Evolutionary conservation across 805 yeast genomes (phyloP).

Genomic region (Priceomyces melissophilus): DNA sequence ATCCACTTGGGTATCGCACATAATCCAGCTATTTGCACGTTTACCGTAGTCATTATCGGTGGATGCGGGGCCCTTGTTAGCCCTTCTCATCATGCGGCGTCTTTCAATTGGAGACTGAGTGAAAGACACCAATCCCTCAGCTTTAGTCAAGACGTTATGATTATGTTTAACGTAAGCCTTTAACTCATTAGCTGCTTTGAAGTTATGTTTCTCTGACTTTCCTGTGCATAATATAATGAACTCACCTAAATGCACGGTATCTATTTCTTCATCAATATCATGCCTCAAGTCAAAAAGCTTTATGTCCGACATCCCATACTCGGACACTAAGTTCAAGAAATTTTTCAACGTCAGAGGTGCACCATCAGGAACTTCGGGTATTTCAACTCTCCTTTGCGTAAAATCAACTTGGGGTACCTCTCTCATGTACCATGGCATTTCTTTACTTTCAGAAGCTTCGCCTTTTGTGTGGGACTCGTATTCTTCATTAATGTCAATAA

Average conservation of each 20-base stretch:
- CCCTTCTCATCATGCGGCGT: conserved; percentile 45
- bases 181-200: conserved; percentile 63
- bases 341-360: conserved; percentile 52
- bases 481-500: background rate
- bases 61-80: conserved; percentile 51
- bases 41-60: conserved; percentile 56
- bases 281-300: conserved; percentile 58
- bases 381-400: conserved; percentile 16
- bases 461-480: background rate
- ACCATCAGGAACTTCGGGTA: conserved; percentile 59
- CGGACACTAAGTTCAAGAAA: conserved; percentile 45
- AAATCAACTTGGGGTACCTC: conserved; percentile 35
- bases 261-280: conserved; percentile 26
- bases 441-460: background rate
- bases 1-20: conserved; percentile 65
- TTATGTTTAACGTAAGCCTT: conserved; percentile 53
- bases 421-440: conserved; percentile 61
- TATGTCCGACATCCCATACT: conserved; percentile 65
- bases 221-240: conserved; percentile 67
- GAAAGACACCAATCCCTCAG: conserved; percentile 71
- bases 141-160: conserved; percentile 37
- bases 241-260: conserved; percentile 25
- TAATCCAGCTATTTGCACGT: conserved; percentile 73
- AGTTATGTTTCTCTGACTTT: conserved; percentile 70
- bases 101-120: conserved; percentile 42